phyloP scores from a whole-genome alignment of 306 rosid genomes.

The Cucumis hystrix region DNA sequence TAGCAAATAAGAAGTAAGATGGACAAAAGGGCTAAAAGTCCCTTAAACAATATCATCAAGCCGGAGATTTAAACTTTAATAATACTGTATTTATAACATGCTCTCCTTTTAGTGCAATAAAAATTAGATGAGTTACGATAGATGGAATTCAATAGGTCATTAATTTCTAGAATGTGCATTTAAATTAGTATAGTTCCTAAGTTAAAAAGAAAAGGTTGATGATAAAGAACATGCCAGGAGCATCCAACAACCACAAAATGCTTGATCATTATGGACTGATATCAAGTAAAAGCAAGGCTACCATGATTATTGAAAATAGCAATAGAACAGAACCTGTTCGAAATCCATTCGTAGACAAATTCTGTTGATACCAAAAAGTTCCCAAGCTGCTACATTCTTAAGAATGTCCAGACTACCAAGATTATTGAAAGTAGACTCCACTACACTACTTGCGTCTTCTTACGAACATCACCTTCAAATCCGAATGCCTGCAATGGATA shows the following conservation, averaged over 20 bases:
- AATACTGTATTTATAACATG: neutral
- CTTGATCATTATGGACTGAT: neutral
- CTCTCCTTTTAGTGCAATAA: neutral
- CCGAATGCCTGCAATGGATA: conserved; percentile 44
- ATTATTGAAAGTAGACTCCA: conserved; percentile 54
- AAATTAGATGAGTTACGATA: neutral
- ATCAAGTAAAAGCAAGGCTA: neutral
- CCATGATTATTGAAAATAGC: neutral
- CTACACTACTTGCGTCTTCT: conserved; percentile 68
- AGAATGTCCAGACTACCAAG: conserved; percentile 77
- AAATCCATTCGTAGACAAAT: conserved; percentile 81
- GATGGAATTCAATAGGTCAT: neutral
- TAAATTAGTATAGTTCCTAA: neutral
- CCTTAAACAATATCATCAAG: neutral
- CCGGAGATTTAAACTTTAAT: neutral
- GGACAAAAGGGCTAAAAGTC: neutral
- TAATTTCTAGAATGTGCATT: neutral
- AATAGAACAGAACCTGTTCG: conserved; percentile 52
- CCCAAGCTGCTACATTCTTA: conserved; percentile 80
- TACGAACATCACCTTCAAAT: conserved; percentile 79
- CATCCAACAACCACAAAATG: neutral
- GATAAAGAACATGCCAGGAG: neutral
- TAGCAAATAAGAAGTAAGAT: neutral
- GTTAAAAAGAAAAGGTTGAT: neutral
- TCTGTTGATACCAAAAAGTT: conserved; percentile 72